phyloP scores from a whole-genome alignment of 805 yeast genomes.

The Pichia insulana region DNA sequence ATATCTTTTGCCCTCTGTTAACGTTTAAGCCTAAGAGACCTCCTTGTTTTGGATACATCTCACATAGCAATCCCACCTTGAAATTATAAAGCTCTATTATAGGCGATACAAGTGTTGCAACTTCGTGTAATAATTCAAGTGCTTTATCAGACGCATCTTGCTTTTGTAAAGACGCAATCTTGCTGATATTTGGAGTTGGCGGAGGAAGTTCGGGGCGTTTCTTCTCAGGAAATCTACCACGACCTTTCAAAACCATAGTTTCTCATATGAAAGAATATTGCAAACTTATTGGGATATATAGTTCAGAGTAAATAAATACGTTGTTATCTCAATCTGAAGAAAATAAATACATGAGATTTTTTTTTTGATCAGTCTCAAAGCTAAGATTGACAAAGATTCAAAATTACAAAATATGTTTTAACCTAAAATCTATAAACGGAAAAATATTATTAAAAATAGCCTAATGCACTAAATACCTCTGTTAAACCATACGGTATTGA shows the following conservation, averaged over 20 bases:
- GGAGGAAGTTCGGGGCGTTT: slow-evolving; percentile 17
- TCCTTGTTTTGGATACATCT: slow-evolving; percentile 68
- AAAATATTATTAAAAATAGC: no score
- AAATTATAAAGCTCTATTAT: slow-evolving; percentile 61
- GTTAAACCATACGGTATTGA: slow-evolving; percentile 70
- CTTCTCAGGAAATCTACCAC: slow-evolving; percentile 11
- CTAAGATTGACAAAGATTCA: no score
- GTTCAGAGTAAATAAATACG: no score
- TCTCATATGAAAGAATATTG: background rate
- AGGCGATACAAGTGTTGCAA: slow-evolving; percentile 68
- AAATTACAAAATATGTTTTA: no score
- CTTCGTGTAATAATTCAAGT: slow-evolving; percentile 50
- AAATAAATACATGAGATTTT: no score
- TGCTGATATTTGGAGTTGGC: slow-evolving; percentile 27
- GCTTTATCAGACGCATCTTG: slow-evolving; percentile 41
- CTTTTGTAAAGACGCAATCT: slow-evolving; percentile 39
- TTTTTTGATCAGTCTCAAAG: no score
- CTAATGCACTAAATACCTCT: slow-evolving; percentile 68
- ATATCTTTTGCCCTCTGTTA: slow-evolving; percentile 64
- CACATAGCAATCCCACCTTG: slow-evolving; percentile 61
- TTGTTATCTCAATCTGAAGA: no score
- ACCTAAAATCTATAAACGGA: background rate
- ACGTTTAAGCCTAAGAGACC: slow-evolving; percentile 74
- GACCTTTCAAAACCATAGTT: slow-evolving; percentile 22
- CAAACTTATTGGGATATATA: no score